phyloP scores from a whole-genome alignment of 2,329 filamentous ascomycete genomes.

The Juglanconis juglandina region DNA sequence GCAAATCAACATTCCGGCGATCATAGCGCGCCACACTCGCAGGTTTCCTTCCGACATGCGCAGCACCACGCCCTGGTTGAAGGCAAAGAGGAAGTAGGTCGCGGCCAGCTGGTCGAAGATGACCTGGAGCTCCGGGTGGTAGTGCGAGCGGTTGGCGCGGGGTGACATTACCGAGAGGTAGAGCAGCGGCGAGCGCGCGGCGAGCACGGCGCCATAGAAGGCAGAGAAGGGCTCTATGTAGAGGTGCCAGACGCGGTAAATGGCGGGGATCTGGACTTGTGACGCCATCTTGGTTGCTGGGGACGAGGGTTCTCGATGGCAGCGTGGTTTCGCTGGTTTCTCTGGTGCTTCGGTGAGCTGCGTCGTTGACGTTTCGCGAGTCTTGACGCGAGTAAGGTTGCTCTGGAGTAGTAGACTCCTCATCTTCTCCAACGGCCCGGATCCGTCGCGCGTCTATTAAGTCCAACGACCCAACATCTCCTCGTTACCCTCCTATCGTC shows the following conservation, averaged over 20 bases:
- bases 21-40: conserved; percentile 26
- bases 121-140: conserved; percentile 23
- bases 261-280: conserved; percentile 2
- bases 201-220: conserved; percentile 19
- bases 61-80: conserved; percentile 28
- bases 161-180: conserved; percentile 16
- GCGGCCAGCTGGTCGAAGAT: conserved; percentile 28
- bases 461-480: too few relatives aligned
- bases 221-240: conserved; percentile 19
- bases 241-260: conserved; percentile 15
- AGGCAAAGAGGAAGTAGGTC: conserved; percentile 29
- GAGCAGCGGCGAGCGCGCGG: conserved; percentile 16
- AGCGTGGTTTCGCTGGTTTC: background rate
- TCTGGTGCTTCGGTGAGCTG: background rate
- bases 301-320: background rate
- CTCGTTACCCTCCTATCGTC: too few relatives aligned
- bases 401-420: background rate
- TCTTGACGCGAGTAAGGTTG: too few relatives aligned
- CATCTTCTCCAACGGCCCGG: background rate
- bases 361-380: too few relatives aligned
- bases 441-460: too few relatives aligned
- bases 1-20: conserved; percentile 23
- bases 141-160: conserved; percentile 7
- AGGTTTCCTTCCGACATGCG: conserved; percentile 24
- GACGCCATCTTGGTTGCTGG: background rate